Conservation (phyloP, 768 basidiomycete genomes). For the Pholiota conissans region DNA sequence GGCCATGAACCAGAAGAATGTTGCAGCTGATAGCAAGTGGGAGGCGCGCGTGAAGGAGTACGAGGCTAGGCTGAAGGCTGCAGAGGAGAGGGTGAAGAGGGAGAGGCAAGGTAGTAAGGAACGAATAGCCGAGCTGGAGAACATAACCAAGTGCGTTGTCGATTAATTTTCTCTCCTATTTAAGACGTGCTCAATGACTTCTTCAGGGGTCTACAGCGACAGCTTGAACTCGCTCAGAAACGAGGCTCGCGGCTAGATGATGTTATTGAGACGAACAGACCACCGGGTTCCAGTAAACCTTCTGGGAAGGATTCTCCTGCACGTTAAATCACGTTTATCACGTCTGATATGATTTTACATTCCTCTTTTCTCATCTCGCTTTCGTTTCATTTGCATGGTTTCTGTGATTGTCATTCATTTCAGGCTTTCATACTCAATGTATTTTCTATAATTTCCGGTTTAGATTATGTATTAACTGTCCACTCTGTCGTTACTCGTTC, state of each 20-base stretch:
- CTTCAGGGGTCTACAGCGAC: slow-evolving; percentile 71
- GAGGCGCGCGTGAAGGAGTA: slow-evolving; percentile 95
- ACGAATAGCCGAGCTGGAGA: slow-evolving; percentile 69
- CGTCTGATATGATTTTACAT: background rate
- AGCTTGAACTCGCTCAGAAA: slow-evolving; percentile 77
- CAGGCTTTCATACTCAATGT: slow-evolving; percentile 8
- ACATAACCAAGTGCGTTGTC: slow-evolving; percentile 58
- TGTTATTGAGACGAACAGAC: slow-evolving; percentile 44
- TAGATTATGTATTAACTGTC: slow-evolving; percentile 7
- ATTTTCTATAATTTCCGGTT: slow-evolving; percentile 6
- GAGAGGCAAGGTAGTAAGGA: slow-evolving; percentile 96
- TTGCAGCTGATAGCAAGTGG: slow-evolving; percentile 83
- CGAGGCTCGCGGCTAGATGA: slow-evolving; percentile 63
- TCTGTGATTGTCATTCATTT: slow-evolving; percentile 1
- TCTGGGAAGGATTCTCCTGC: slow-evolving; percentile 18
- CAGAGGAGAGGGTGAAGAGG: slow-evolving; percentile 90
- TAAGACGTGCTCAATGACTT: background rate
- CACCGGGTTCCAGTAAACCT: slow-evolving; percentile 1
- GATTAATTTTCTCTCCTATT: background rate
- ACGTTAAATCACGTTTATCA: slow-evolving; percentile 8
- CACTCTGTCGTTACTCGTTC: no score
- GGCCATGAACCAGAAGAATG: slow-evolving; percentile 68
- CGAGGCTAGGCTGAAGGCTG: slow-evolving; percentile 74
- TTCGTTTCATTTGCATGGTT: slow-evolving; percentile 2
- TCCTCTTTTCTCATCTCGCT: slow-evolving; percentile 1